These are phyloP conservation scores for Pyrus betulifolia DNA, from an alignment of 306 rosid genomes.

Conservation along the genomic window DNA sequence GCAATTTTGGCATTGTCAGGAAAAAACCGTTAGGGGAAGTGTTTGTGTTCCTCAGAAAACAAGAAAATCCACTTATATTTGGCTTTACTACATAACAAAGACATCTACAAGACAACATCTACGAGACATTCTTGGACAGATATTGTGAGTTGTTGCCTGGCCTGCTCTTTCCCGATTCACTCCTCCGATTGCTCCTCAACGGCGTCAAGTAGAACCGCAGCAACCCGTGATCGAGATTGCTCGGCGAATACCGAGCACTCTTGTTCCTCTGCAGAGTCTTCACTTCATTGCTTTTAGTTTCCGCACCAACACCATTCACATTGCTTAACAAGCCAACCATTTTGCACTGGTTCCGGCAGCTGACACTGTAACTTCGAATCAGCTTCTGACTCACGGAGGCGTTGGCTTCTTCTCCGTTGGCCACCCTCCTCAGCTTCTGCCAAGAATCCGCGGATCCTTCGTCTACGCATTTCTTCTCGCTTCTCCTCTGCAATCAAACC, in stretches of 20 bases:
- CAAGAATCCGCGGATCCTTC: conserved; percentile 49
- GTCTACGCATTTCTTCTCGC: conserved; percentile 35
- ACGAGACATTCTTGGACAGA: neutral
- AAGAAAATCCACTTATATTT: conserved; percentile 20
- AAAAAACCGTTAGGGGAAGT: conserved; percentile 20
- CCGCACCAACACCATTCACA: conserved; percentile 21
- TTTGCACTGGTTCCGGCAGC: conserved; percentile 52
- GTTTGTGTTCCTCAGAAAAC: conserved; percentile 14
- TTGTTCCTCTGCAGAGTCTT: conserved; percentile 63
- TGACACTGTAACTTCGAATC: conserved; percentile 83
- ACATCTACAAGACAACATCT: neutral
- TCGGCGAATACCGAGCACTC: conserved; percentile 61
- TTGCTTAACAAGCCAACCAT: conserved; percentile 36
- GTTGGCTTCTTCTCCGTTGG: conserved; percentile 55
- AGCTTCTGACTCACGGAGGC: conserved; percentile 77
- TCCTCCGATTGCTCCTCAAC: conserved; percentile 68
- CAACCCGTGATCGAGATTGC: conserved; percentile 60
- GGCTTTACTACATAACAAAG: conserved; percentile 46
- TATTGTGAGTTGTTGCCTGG: conserved; percentile 26
- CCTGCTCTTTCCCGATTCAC: conserved; percentile 64
- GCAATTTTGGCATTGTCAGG: conserved; percentile 16
- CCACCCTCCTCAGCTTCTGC: conserved; percentile 64
- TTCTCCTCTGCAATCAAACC: conserved; percentile 53
- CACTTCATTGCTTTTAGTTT: conserved; percentile 37
- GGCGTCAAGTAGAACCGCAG: conserved; percentile 93